Base-by-base conservation (phyloP, 108 stramenopile genomes). In the Cyclostephanos invisitatus region DNA sequence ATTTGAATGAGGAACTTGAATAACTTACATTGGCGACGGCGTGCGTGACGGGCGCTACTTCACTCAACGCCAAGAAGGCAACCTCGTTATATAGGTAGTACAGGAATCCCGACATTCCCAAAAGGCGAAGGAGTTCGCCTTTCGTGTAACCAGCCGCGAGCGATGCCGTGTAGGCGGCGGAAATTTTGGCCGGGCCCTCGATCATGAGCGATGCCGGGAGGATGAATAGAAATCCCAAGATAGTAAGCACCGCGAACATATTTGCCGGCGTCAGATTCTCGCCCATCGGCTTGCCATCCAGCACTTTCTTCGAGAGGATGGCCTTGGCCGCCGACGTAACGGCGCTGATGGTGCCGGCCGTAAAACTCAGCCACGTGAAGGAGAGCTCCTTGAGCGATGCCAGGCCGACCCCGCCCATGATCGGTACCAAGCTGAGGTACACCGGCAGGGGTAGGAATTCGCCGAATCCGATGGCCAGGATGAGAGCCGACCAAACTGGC, bases 81-180 rank as follows among this genome's bases (percentile, higher is more conserved):
- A 89, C 87, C 70, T 89, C 89, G 32, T 89, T 89, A 85, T 89
- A 89, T 37, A 78, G 62, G 64, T 90, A 90, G 68, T 87, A 90
- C 51, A 75, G 74, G 4, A 90, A 60, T 25, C 75, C 83, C 3
- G 87, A 75, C 48, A 83, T 18, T 14, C 73, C 35, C 15, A 68
- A 59, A 44, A n/a, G 60, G 8, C 22, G 60, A 5, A 55, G 55
- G 60, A 28, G 47, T 28, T 29, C 36, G 20, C 8, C 44, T 36
- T 27, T 75, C 71, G 29, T 37, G 25, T 54, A 54, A 54, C 53
- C 53, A 11, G 53, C 22, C 1, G 53, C 53, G 1, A 54, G 25
- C 21, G 53, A 7, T 25, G 83, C 64, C 20, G 84, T 64, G 28
- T 73, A 38, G 72, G 84, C 73, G 22, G 84, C 70, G 11, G 82